Conservation (phyloP, 2,329 filamentous ascomycete species). For the Lasiodiplodia gonubiensis region DNA sequence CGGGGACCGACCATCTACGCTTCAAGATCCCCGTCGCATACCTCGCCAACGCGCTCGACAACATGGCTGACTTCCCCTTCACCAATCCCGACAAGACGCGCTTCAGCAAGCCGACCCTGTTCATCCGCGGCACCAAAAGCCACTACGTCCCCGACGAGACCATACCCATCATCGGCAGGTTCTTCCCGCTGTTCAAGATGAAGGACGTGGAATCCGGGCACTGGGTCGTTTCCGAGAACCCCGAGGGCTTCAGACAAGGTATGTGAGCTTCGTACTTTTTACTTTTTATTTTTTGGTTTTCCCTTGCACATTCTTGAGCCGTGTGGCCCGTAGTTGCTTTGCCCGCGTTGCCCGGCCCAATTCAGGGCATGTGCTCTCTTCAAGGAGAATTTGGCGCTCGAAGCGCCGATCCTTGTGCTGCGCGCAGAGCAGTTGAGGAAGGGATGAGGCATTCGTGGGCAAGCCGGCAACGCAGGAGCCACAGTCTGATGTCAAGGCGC, state of each 20-base stretch:
- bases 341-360: neutral
- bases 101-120: constrained; percentile 79
- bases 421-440: neutral
- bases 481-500: neutral
- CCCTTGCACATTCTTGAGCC: constrained; percentile 38
- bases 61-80: constrained; percentile 90
- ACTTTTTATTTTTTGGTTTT: neutral
- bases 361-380: neutral
- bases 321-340: constrained; percentile 29
- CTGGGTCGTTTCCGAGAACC: constrained; percentile 90
- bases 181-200: constrained; percentile 79
- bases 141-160: constrained; percentile 81
- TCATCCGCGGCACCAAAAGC: constrained; percentile 78
- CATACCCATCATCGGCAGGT: constrained; percentile 77
- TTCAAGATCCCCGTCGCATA: constrained; percentile 81
- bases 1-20: constrained; percentile 62
- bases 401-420: neutral
- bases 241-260: constrained; percentile 66
- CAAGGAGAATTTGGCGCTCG: neutral
- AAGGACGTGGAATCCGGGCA: constrained; percentile 80
- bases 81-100: constrained; percentile 69
- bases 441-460: neutral
- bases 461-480: constrained; percentile 6
- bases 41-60: constrained; percentile 69
- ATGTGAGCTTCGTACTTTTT: neutral